Percentiles rank a stretch among this genome's conserved stretches.
Evolutionary conservation across 352 stramenopile species (phyloP).

Genomic region (Phytophthora kernoviae): DNA sequence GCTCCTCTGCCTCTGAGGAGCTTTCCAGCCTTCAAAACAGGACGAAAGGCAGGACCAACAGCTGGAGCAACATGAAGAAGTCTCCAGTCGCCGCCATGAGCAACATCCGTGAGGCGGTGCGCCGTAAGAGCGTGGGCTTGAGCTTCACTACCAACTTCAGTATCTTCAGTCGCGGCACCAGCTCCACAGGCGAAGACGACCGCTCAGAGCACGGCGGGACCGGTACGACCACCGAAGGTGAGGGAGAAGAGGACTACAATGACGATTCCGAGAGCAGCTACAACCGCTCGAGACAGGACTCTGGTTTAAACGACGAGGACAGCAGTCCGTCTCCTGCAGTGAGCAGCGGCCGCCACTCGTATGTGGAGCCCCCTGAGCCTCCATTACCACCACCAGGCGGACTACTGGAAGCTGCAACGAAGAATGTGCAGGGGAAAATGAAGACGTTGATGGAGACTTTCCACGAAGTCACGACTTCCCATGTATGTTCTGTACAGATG

Average conservation of each 20-base stretch:
- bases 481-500: conserved; percentile 31
- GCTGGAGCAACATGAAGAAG: conserved; percentile 43
- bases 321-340: conserved; percentile 40
- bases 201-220: conserved; percentile 33
- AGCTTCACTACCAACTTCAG: conserved; percentile 69
- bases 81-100: conserved; percentile 50
- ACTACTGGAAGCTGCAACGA: conserved; percentile 61
- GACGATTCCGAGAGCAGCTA: conserved; percentile 45
- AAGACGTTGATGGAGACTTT: conserved; percentile 65
- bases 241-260: conserved; percentile 43
- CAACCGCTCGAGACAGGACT: conserved; percentile 48
- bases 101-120: conserved; percentile 66
- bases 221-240: conserved; percentile 9
- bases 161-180: conserved; percentile 50
- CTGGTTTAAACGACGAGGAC: conserved; percentile 39
- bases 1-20: conserved; percentile 1
- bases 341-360: conserved; percentile 41
- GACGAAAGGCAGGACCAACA: conserved; percentile 5
- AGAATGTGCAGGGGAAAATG: conserved; percentile 79
- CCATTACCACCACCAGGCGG: conserved; percentile 56
- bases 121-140: conserved; percentile 66
- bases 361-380: conserved; percentile 66
- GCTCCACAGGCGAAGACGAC: conserved; percentile 47
- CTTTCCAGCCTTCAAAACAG: neutral
- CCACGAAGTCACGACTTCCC: conserved; percentile 61